Conservation (phyloP, 129 eudicot species). For the Flaveria robusta region DNA sequence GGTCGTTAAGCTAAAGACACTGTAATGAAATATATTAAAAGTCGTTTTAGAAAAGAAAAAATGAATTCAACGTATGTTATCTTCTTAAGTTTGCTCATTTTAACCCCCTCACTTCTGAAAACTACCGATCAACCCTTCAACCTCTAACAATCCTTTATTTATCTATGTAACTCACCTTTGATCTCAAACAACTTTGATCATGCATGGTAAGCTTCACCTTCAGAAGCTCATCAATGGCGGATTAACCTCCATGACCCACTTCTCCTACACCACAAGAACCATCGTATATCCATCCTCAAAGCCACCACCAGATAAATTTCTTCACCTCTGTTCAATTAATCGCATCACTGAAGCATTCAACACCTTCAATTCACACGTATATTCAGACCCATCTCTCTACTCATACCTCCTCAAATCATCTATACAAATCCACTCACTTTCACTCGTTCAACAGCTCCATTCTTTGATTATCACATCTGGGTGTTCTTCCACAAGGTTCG, state of each 20-base stretch:
- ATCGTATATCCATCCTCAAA: conserved; percentile 29
- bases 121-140: too few species aligned
- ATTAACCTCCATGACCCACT: conserved; percentile 14
- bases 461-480: conserved; percentile 64
- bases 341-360: conserved; percentile 59
- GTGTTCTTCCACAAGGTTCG: conserved; percentile 49
- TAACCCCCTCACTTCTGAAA: too few species aligned
- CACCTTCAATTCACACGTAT: conserved; percentile 42
- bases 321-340: conserved; percentile 35
- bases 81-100: too few species aligned
- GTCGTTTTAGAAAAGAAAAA: too few species aligned
- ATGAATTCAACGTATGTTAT: too few species aligned
- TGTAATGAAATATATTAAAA: too few species aligned
- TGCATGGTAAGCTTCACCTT: conserved; percentile 28
- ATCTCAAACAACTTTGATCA: background rate
- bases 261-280: conserved; percentile 24
- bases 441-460: conserved; percentile 68
- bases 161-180: too few species aligned
- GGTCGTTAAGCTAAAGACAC: too few species aligned
- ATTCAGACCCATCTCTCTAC: conserved; percentile 56
- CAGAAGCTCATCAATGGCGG: conserved; percentile 20
- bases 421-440: conserved; percentile 41
- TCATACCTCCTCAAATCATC: conserved; percentile 66
- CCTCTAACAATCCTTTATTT: too few species aligned
- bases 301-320: conserved; percentile 30